Percentiles rank a stretch among this genome's conserved stretches.
Evolutionary conservation across 306 rosid species (phyloP).

Genomic region (Mimosa pudica): DNA sequence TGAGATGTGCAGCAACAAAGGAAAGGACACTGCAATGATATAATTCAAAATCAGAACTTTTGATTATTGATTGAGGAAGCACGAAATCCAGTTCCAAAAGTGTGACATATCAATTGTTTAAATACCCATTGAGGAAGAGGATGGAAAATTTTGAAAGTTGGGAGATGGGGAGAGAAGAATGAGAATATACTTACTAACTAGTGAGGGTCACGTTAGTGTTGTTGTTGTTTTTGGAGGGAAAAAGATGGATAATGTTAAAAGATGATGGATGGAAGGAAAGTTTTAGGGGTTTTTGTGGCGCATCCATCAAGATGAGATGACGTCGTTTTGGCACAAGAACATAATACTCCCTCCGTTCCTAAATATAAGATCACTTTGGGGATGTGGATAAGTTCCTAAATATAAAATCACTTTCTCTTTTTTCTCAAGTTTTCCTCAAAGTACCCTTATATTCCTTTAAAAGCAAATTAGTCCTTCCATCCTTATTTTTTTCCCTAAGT

Average conservation of each 20-base stretch:
- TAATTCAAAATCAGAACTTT: not conserved
- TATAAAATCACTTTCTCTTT: too few species aligned
- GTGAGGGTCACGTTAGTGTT: not conserved
- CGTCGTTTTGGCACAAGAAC: too few species aligned
- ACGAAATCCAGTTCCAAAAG: not conserved
- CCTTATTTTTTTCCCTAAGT: too few species aligned
- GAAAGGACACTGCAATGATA: slow-evolving; percentile 64
- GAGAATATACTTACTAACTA: not conserved
- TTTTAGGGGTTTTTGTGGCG: not conserved
- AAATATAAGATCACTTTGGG: too few species aligned
- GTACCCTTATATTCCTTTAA: too few species aligned
- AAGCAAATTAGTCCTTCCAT: too few species aligned
- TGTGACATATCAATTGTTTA: not conserved
- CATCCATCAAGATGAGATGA: too few species aligned
- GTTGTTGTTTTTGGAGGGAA: not conserved
- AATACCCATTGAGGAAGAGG: not conserved
- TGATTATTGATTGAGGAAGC: too few species aligned
- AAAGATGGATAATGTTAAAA: not conserved
- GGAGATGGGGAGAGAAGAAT: not conserved
- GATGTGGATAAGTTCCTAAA: too few species aligned
- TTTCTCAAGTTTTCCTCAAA: too few species aligned
- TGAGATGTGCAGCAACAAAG: slow-evolving; percentile 59
- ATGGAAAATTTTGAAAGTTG: not conserved
- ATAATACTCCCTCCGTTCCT: too few species aligned
- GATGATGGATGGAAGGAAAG: not conserved